Evolutionary conservation across 2,329 filamentous ascomycete species (phyloP), one percentile per base, ranked within the genome.

Genomic region (Exophiala calicioides): DNA sequence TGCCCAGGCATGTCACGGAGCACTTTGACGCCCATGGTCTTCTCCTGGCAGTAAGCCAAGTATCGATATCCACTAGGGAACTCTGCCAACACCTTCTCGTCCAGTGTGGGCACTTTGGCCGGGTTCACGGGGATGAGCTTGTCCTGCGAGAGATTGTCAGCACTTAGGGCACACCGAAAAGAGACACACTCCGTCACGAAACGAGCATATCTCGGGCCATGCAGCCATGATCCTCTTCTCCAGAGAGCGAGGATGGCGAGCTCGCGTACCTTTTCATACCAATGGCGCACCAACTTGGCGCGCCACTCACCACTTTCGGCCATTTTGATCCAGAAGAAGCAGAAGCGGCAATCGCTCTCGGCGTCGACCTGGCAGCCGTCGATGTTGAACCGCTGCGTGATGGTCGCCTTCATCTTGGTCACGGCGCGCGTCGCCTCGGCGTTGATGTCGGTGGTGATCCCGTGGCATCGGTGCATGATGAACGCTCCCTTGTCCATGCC

Each of bases 381-480:
- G 41, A 62, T 33, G 12, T 56, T 57, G 24, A 77, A 77, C 23
- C 75, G 69, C 58, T 77, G 74, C 3, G 74, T 76, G 61, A 76
- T 77, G 39, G 74, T 77, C 7, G 73, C 72, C 65, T 77, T 77
- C 73, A 76, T 76, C 65, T 76, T 76, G 50, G 73, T 73, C 15
- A 77, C 64, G 37, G 74, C 75, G 21, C 74, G 72, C 33, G 52
- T 57, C 6, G 55, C 64, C 7, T 57, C 48, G 12, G 57, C 58
- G 55, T 64, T 68, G 21, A 76, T 64, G 50, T 76, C 74, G 19
- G 73, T 71, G 4, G 68, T 59, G 1, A 71, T 75, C 16, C 74
- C 73, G 60, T 71, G 74, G 56, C 76, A 74, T 47, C 76, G 75
- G 57, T 80, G 77, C 74, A 78, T 76, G 63, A 80, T 80, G 64